Conservation (phyloP, 2,329 filamentous ascomycete genomes). For the Aspergillus arachidicola region DNA sequence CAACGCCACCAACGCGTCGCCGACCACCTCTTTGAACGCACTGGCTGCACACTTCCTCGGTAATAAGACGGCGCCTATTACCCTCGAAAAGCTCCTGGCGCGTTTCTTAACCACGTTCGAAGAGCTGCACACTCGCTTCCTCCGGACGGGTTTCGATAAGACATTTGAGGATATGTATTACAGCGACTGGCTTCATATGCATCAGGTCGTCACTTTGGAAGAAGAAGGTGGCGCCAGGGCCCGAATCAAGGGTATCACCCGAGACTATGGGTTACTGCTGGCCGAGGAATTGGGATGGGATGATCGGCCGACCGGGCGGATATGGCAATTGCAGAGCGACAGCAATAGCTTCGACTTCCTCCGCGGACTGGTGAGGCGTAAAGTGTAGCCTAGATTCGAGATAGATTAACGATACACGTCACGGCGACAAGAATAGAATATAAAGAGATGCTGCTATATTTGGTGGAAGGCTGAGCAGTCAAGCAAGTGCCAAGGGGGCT, state of each 20-base stretch:
- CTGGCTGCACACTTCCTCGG: conserved; percentile 58
- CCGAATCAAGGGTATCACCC: conserved; percentile 80
- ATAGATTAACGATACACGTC: not conserved
- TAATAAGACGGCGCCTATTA: conserved; percentile 56
- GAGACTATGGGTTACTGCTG: conserved; percentile 85
- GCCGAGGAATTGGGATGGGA: conserved; percentile 79
- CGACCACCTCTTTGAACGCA: conserved; percentile 83
- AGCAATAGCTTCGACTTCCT: conserved; percentile 99
- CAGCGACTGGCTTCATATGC: conserved; percentile 79
- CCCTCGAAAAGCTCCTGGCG: conserved; percentile 78
- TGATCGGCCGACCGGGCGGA: conserved; percentile 73
- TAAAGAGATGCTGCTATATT: not conserved
- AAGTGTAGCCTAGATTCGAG: conserved; percentile 54
- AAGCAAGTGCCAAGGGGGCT: conserved; percentile 9
- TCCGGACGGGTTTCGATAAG: conserved; percentile 71
- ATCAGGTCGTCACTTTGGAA: conserved; percentile 75
- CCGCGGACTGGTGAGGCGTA: conserved; percentile 79
- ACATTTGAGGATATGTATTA: conserved; percentile 79
- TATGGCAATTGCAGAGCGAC: conserved; percentile 88
- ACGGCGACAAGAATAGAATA: not conserved
- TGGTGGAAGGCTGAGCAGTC: not conserved
- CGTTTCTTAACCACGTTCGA: conserved; percentile 79
- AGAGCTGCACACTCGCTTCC: conserved; percentile 73
- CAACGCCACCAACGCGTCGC: conserved; percentile 80
- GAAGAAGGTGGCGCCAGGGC: conserved; percentile 74